Percentiles rank a stretch among this genome's conserved stretches.
Conservation (phyloP, 768 basidiomycete species). For the Leccinum variicolor region DNA sequence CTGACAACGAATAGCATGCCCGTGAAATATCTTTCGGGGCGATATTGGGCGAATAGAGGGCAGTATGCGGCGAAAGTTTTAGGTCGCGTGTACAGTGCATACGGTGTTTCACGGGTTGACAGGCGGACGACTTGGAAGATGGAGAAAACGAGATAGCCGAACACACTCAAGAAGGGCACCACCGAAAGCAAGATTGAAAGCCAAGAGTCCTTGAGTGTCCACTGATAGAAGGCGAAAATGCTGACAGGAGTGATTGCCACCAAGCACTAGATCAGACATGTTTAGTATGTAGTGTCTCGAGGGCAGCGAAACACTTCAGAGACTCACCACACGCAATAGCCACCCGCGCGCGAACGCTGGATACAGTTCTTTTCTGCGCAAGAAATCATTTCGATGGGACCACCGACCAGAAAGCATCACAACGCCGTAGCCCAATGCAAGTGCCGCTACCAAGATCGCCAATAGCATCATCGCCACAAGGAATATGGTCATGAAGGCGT, state of each 20-base stretch:
- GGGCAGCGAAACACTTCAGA: constrained; percentile 6
- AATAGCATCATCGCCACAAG: constrained; percentile 65
- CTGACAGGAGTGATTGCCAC: constrained; percentile 64
- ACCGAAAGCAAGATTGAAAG: constrained; percentile 78
- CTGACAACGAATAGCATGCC: constrained; percentile 54
- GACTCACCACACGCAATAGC: constrained; percentile 63
- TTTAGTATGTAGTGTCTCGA: not conserved
- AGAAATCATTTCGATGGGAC: constrained; percentile 16
- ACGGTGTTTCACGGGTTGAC: constrained; percentile 38
- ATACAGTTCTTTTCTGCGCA: constrained; percentile 34
- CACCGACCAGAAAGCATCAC: constrained; percentile 26
- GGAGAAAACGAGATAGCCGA: constrained; percentile 47
- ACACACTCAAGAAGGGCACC: constrained; percentile 53
- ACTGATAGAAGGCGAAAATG: constrained; percentile 84
- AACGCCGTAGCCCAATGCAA: constrained; percentile 52
- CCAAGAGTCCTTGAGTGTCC: constrained; percentile 89
- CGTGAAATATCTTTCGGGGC: constrained; percentile 65
- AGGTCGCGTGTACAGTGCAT: constrained; percentile 36
- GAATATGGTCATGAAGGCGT: constrained; percentile 91
- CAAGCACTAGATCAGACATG: constrained; percentile 43
- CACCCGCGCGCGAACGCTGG: constrained; percentile 52
- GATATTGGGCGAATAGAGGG: constrained; percentile 67
- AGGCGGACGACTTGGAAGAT: constrained; percentile 47
- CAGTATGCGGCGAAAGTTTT: constrained; percentile 42
- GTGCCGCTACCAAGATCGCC: constrained; percentile 51